Conservation (phyloP, 805 yeast species). For the Clavispora asparagi region DNA sequence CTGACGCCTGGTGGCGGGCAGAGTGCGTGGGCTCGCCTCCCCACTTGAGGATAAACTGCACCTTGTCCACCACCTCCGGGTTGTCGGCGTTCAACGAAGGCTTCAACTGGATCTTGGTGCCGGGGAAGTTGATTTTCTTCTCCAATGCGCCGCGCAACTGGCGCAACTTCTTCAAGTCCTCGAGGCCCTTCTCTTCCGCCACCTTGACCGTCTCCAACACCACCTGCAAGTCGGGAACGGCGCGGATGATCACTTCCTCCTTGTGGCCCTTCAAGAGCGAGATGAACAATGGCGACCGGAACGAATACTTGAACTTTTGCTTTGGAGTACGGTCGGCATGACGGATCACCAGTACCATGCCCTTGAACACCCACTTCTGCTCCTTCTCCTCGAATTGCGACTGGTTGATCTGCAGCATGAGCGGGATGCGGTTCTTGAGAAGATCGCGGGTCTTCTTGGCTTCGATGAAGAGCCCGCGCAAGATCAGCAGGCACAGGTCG, state of each 20-base stretch:
- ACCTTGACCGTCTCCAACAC: slow-evolving; percentile 79
- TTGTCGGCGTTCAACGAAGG: slow-evolving; percentile 67
- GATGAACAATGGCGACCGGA: slow-evolving; percentile 79
- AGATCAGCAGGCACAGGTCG: slow-evolving; percentile 72
- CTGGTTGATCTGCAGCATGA: slow-evolving; percentile 29
- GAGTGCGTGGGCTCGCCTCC: slow-evolving; percentile 99
- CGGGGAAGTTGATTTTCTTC: slow-evolving; percentile 86
- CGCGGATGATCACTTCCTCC: slow-evolving; percentile 93
- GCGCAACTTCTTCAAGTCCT: slow-evolving; percentile 70
- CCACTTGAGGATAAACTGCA: slow-evolving; percentile 94
- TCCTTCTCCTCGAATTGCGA: slow-evolving; percentile 51
- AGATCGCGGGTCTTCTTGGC: slow-evolving; percentile 39
- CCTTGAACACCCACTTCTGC: slow-evolving; percentile 96
- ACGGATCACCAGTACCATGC: slow-evolving; percentile 83
- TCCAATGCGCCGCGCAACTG: slow-evolving; percentile 80
- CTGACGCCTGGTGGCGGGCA: slow-evolving; percentile 89
- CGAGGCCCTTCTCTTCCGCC: slow-evolving; percentile 75
- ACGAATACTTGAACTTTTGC: slow-evolving; percentile 94
- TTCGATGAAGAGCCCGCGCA: slow-evolving; percentile 67
- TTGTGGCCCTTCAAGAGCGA: slow-evolving; percentile 88
- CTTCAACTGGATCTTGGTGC: slow-evolving; percentile 92
- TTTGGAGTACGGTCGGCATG: slow-evolving; percentile 99
- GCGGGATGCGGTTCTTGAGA: slow-evolving; percentile 34
- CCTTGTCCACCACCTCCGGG: slow-evolving; percentile 77
- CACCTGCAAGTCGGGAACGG: slow-evolving; percentile 76